Evolutionary conservation across 1,139 yeast species (phyloP), one percentile per base, ranked within the genome.

Genomic region (Sugiyamaella novakii): DNA sequence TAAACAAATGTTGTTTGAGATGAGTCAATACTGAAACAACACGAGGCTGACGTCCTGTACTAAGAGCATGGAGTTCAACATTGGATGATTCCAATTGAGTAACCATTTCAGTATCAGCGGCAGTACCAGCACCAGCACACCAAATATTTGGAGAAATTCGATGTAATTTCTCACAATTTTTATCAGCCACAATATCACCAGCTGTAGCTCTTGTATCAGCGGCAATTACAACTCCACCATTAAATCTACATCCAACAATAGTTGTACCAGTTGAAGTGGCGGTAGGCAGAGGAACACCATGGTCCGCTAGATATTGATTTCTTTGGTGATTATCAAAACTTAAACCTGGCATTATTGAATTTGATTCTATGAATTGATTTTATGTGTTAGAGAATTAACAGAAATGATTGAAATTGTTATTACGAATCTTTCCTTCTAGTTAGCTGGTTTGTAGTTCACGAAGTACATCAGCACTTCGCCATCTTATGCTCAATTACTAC

Each of bases 51-150:
- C 98, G 81, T 57, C 82, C 82, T 45, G 92, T 83, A 59, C 85
- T 81, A 69, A 89, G 74, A 15, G 94, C 76, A 69, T 91, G 98
- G 57, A 92, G 74, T 69, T 92, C 98, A 59, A 92, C 75, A 67
- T 91, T 91, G 43, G 96, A 87, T 25, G 91, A 82, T 61, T 89
- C 89, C 65, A 92, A 77, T 69, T 88, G 96, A 5, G 98, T 92
- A 24, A 87, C 96, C 87, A 86, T 85, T 67, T 92, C 98, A 8
- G 97, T 92, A 67, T 92, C 98, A n/a, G 98, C 98, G 39, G 98
- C 98, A 15, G 98, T 92, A 68, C 98, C 98, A 3, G 98, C 98
- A 62, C 98, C 98, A 48, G 97, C 97, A 80, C 98, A 92, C 98
- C 98, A 92, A 64, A 92, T 92, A 65, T 79, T 80, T 10, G 98